A percentile compares a stretch with the other conserved stretches of the same genome.
phyloP scores from a whole-genome alignment of 83 land plant genomes.

The Picea engelmannii region DNA sequence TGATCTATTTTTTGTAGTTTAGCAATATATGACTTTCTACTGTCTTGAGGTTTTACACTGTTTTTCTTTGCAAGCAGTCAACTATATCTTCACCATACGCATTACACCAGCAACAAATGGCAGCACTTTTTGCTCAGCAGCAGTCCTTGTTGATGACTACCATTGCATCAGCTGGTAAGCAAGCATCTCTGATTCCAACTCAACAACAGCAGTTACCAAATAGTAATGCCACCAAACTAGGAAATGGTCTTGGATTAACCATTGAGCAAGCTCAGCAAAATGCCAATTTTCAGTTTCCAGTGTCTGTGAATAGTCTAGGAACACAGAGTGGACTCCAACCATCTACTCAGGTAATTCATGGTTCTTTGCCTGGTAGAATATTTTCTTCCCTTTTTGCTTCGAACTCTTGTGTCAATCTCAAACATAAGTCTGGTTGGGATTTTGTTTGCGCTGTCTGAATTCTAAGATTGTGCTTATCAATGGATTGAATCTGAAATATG shows the following conservation, averaged over 20 bases:
- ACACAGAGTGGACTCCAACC: conserved; percentile 17
- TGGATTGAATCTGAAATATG: background rate
- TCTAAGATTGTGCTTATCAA: background rate
- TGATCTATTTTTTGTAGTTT: background rate
- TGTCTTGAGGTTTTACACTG: too few relatives aligned
- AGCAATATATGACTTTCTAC: too few relatives aligned
- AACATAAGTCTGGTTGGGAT: background rate
- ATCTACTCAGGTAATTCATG: conserved; percentile 2
- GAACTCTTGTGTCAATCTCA: background rate
- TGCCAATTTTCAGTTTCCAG: conserved; percentile 3
- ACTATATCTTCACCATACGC: background rate
- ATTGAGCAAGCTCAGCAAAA: conserved; percentile 3
- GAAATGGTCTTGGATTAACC: background rate
- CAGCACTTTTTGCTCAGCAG: conserved; percentile 72
- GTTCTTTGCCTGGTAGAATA: background rate
- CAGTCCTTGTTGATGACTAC: conserved; percentile 77
- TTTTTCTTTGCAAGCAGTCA: background rate
- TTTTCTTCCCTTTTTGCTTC: background rate
- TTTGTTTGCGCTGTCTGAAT: background rate
- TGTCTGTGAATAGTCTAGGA: conserved; percentile 1
- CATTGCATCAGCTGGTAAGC: conserved; percentile 41
- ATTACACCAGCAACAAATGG: conserved; percentile 42
- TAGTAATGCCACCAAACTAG: background rate
- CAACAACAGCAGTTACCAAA: conserved; percentile 26
- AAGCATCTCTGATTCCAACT: conserved; percentile 11